Evolutionary conservation across 352 stramenopile genomes (phyloP), one percentile per base, ranked within the genome.

Genomic region (Saprolegnia parasitica): DNA sequence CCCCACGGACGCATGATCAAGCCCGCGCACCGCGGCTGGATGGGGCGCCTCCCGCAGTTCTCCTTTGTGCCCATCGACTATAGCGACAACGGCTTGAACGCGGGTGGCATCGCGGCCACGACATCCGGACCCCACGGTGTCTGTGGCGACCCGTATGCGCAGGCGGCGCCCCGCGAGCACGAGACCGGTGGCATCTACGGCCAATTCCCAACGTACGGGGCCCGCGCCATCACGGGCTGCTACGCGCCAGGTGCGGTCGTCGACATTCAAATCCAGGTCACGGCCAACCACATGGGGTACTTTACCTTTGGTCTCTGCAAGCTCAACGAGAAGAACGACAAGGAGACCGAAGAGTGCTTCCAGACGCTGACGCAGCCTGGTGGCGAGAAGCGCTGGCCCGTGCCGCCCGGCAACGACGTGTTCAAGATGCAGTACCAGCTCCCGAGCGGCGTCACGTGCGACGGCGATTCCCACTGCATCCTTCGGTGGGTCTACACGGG

Each of bases 261-360:
- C 56, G 65, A 75, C 18, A 40, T 90, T 16, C 56, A 74, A 37
- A 71, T 81, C 9, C 45, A 67, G 32, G 64, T 88, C 37, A 84
- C 76, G 40, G 73, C 74, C 13, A 70, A 85, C 72, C 77, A 86
- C 68, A 74, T 68, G 47, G 82, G 82, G 18, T 78, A 85, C 65
- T 79, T 86, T 63, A 56, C 77, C 57, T 78, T 88, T 56, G 35
- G 71, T 71, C 24, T 90, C 74, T 83, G 76, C 78, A 21, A 73
- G 74, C 18, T 64, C 60, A 65, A 58, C 54, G 68, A 0, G 4
- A 16, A 4, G 6, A 8, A 62, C 24, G 55, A 62, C 55, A 45
- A 45, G 55, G 55, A 45, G 24, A 62, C 55, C 11, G 55, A 62
- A 45, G n/a, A 23, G 3, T 62, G 55, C 32, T 62, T 62, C 35